Conservation (phyloP, 2,329 filamentous ascomycete genomes). For the Penicillium sumatraense region DNA sequence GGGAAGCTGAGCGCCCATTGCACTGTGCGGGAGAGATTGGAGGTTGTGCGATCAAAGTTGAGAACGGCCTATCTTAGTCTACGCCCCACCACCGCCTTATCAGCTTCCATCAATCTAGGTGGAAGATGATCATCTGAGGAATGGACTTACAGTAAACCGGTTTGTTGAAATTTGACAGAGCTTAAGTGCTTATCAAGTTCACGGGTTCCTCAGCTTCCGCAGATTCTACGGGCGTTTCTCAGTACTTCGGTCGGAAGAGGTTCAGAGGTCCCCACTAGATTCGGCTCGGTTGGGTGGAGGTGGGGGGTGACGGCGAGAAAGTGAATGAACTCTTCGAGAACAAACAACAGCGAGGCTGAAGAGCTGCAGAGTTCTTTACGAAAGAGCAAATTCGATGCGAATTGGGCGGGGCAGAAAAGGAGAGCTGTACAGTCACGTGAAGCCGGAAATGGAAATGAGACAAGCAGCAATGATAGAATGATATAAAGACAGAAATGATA, state of each 20-base stretch:
- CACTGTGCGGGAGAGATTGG: slow-evolving; percentile 35
- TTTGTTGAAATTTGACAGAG: neutral
- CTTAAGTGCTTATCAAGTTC: neutral
- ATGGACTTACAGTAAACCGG: slow-evolving; percentile 9
- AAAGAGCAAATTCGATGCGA: neutral
- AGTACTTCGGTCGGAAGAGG: slow-evolving; percentile 12
- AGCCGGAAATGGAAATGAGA: too few relatives aligned
- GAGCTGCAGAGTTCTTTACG: neutral
- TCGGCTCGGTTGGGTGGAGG: slow-evolving; percentile 34
- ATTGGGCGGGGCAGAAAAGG: slow-evolving; percentile 10
- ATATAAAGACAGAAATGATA: too few relatives aligned
- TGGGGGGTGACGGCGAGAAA: slow-evolving; percentile 7
- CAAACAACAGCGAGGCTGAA: neutral
- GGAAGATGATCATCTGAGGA: neutral
- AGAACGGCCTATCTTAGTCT: slow-evolving; percentile 26
- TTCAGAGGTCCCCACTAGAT: slow-evolving; percentile 8
- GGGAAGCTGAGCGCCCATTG: slow-evolving; percentile 35
- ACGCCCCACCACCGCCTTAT: slow-evolving; percentile 30
- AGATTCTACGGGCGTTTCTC: slow-evolving; percentile 1
- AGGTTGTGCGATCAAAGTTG: slow-evolving; percentile 41
- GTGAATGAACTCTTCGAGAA: neutral
- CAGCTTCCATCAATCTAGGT: slow-evolving; percentile 13
- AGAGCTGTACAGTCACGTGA: slow-evolving; percentile 13
- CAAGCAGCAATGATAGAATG: too few relatives aligned
- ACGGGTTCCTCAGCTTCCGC: neutral